A percentile compares a stretch with the other conserved stretches of the same genome.
These are phyloP conservation scores for Cenchrus purpureus DNA, from an alignment of 176 grass and related monocot species.

Conservation along the genomic window DNA sequence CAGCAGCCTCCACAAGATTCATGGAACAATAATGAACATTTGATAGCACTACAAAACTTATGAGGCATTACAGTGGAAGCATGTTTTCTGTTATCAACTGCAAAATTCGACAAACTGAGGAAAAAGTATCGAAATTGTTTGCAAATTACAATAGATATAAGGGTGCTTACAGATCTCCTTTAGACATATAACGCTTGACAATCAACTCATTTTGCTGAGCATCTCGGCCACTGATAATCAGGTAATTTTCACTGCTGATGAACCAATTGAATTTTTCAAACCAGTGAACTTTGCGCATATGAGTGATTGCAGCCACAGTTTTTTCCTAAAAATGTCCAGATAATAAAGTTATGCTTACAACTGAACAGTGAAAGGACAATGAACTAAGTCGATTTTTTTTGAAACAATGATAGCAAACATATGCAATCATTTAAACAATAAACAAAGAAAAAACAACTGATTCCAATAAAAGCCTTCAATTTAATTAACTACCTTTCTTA, in stretches of 20 bases:
- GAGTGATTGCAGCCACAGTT: conserved; percentile 94
- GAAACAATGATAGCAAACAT: conserved; percentile 15
- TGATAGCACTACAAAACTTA: conserved; percentile 7
- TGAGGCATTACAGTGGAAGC: neutral
- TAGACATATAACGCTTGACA: conserved; percentile 98
- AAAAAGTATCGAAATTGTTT: conserved; percentile 19
- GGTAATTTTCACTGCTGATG: conserved; percentile 97
- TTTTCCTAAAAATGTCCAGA: conserved; percentile 72
- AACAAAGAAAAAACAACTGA: neutral
- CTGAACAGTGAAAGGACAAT: neutral
- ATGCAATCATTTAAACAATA: conserved; percentile 2
- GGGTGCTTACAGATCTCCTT: conserved; percentile 91
- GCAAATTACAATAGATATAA: neutral
- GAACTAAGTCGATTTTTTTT: neutral
- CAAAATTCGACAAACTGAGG: neutral
- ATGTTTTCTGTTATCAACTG: conserved; percentile 12
- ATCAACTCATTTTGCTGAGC: conserved; percentile 96
- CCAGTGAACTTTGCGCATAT: conserved; percentile 99
- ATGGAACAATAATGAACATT: conserved; percentile 24
- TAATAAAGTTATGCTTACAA: conserved; percentile 20
- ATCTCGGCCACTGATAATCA: conserved; percentile 93
- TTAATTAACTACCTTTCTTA: conserved; percentile 13
- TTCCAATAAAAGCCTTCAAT: conserved; percentile 5
- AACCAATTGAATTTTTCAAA: conserved; percentile 99
- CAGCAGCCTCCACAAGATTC: conserved; percentile 30